Conservation (phyloP, 805 yeast genomes). For the Candida silvatica region DNA sequence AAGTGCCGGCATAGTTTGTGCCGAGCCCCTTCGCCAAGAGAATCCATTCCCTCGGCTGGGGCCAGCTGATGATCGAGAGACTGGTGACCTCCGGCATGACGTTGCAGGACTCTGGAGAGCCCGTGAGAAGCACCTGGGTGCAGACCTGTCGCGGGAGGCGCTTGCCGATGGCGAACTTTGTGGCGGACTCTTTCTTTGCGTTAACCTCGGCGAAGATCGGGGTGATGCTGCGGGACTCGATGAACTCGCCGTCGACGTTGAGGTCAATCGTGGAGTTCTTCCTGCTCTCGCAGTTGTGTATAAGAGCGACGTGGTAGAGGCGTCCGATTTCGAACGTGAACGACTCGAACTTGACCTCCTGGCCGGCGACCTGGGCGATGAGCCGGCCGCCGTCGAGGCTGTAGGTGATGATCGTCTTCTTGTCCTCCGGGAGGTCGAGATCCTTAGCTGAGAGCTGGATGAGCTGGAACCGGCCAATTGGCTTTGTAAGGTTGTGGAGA, state of each 20-base stretch:
- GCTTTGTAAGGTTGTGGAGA: background rate
- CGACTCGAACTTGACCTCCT: slow-evolving; percentile 16
- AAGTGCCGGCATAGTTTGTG: slow-evolving; percentile 39
- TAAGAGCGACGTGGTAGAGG: slow-evolving; percentile 19
- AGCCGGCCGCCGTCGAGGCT: slow-evolving; percentile 9
- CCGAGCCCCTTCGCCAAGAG: slow-evolving; percentile 37
- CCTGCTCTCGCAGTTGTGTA: slow-evolving; percentile 14
- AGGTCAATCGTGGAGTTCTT: slow-evolving; percentile 31
- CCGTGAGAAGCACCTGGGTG: slow-evolving; percentile 6
- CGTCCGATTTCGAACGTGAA: slow-evolving; percentile 18
- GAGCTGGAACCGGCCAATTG: too few relatives aligned
- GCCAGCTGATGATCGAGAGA: slow-evolving; percentile 29
- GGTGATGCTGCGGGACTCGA: slow-evolving; percentile 17
- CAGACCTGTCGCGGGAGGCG: slow-evolving; percentile 19
- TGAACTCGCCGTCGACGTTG: slow-evolving; percentile 41
- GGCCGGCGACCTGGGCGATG: slow-evolving; percentile 7
- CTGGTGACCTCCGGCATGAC: slow-evolving; percentile 20
- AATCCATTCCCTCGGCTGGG: slow-evolving; percentile 43
- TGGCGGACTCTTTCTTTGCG: slow-evolving; percentile 2
- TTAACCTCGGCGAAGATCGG: slow-evolving; percentile 6
- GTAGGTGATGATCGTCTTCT: slow-evolving; percentile 1
- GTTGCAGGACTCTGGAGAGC: slow-evolving; percentile 21
- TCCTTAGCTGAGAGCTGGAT: too few relatives aligned
- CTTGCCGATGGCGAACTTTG: background rate
- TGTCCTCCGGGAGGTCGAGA: too few relatives aligned